These are phyloP conservation scores for Penicillium sclerotiorum DNA, from an alignment of 2,329 filamentous ascomycete genomes.

Conservation along the genomic window DNA sequence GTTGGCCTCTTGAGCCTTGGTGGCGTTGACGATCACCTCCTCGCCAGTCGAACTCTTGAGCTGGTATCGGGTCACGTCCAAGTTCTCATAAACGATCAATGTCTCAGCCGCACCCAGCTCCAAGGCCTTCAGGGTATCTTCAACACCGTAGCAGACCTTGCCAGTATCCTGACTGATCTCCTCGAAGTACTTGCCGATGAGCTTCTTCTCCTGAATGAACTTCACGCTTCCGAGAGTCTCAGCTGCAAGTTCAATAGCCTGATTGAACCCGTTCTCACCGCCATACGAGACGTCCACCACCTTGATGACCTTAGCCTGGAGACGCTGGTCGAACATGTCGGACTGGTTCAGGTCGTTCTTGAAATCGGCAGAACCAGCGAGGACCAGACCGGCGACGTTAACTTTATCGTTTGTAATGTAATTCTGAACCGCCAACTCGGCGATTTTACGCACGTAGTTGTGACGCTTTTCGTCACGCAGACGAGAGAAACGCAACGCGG, in stretches of 20 bases:
- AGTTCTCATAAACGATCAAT: slow-evolving; percentile 94
- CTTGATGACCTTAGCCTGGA: slow-evolving; percentile 96
- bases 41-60: slow-evolving; percentile 76
- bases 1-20: slow-evolving; percentile 78
- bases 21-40: slow-evolving; percentile 81
- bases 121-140: slow-evolving; percentile 94
- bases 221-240: slow-evolving; percentile 99
- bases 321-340: slow-evolving; percentile 92
- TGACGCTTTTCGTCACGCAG: slow-evolving; percentile 99
- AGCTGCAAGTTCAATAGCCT: slow-evolving; percentile 91
- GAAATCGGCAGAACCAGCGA: slow-evolving; percentile 98
- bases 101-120: slow-evolving; percentile 94
- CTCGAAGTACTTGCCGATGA: slow-evolving; percentile 98
- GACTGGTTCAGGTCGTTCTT: slow-evolving; percentile 99
- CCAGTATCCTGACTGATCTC: slow-evolving; percentile 98
- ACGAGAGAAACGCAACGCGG: slow-evolving; percentile 98
- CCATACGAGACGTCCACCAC: slow-evolving; percentile 98
- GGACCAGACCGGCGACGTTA: slow-evolving; percentile 92
- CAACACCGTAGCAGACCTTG: slow-evolving; percentile 95
- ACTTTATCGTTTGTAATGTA: slow-evolving; percentile 99
- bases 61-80: slow-evolving; percentile 90
- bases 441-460: slow-evolving; percentile 99
- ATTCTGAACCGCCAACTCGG: slow-evolving; percentile 96
- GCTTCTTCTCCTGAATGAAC: slow-evolving; percentile 99
- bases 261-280: slow-evolving; percentile 99